Conservation (phyloP, 345 rosid species). For the Rhodamnia argentea region DNA sequence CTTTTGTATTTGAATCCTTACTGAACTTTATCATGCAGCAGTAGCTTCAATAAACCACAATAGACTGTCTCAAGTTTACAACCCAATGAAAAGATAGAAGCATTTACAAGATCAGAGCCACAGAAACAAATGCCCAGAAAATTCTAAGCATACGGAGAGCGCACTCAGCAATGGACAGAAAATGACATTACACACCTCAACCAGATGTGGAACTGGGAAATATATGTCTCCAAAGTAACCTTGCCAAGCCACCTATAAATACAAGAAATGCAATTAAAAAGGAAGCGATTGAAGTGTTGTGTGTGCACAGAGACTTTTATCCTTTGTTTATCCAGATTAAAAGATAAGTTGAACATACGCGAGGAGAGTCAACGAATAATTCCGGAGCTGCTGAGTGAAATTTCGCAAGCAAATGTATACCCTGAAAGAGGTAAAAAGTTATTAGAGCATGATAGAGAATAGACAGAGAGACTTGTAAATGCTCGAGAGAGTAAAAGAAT, state of each 20-base stretch:
- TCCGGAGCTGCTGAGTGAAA: slow-evolving; percentile 75
- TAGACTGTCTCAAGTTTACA: background rate
- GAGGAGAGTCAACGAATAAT: slow-evolving; percentile 64
- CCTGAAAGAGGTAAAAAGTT: slow-evolving; percentile 19
- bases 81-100: background rate
- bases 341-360: slow-evolving; percentile 38
- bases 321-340: background rate
- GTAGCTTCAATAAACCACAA: background rate
- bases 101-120: background rate
- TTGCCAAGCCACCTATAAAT: slow-evolving; percentile 86
- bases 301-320: background rate
- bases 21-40: background rate
- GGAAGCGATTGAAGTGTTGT: background rate
- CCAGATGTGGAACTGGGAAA: slow-evolving; percentile 98
- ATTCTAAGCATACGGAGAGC: background rate
- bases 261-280: slow-evolving; percentile 4
- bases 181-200: slow-evolving; percentile 51
- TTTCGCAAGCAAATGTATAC: slow-evolving; percentile 91
- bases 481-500: background rate
- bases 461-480: background rate
- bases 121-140: background rate
- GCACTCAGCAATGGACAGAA: background rate
- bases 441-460: background rate
- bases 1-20: background rate
- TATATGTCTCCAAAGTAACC: slow-evolving; percentile 86